A percentile compares a stretch with the other conserved stretches of the same genome.
Conservation (phyloP, 2,329 filamentous ascomycete species). For the Colletotrichum viniferum region DNA sequence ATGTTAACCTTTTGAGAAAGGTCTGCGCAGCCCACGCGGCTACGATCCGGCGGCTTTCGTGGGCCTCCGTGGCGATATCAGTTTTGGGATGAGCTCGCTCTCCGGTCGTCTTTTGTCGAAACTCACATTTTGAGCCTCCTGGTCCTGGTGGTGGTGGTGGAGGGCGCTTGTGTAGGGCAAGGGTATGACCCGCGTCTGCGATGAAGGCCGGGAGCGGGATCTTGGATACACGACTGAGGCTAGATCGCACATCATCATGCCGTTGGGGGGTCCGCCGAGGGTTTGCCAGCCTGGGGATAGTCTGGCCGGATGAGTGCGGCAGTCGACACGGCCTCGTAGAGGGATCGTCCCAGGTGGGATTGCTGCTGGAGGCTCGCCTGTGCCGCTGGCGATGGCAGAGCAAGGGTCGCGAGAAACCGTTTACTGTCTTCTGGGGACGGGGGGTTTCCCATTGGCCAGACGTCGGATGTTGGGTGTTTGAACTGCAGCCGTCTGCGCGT, state of each 20-base stretch:
- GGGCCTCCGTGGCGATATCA: background rate
- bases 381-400: background rate
- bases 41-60: background rate
- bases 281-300: background rate
- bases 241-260: background rate
- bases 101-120: background rate
- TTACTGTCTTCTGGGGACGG: constrained; percentile 1
- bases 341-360: background rate
- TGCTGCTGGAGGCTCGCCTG: background rate
- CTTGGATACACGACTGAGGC: background rate
- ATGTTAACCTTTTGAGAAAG: background rate
- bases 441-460: background rate
- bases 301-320: background rate
- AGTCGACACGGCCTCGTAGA: background rate
- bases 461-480: background rate
- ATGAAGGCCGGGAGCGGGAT: background rate
- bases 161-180: background rate
- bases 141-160: background rate
- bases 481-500: background rate
- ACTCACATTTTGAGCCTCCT: constrained; percentile 13
- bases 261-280: background rate
- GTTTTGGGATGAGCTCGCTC: background rate
- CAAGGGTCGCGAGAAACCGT: background rate
- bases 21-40: background rate
- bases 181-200: background rate